Evolutionary conservation across 805 yeast species (phyloP), one percentile per base, ranked within the genome.

Genomic region (Wickerhamomyces mucosus): DNA sequence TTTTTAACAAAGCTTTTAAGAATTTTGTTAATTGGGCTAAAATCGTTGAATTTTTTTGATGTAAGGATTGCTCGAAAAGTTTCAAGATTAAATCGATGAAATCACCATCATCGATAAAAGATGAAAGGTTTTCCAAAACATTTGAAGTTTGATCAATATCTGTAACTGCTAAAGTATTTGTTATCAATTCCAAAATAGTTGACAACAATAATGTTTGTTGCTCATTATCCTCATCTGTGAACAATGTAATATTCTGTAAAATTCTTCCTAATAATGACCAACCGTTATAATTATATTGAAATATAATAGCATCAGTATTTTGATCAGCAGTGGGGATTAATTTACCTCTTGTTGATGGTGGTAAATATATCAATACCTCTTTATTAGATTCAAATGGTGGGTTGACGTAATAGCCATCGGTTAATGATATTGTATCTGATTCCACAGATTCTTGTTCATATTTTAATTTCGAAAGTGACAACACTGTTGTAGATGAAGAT

Each of bases 221-320:
- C 3, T 45, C 40, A 6, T 63, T 43, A 14, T 43, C 43, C 12
- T 23, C 16, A 13, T 11, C 16, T 9, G 10, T 11, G 16, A 13
- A 23, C 10, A 41, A 35, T 4, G 48, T 34, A 8, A 78, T 55
- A 40, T 79, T 79, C 41, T 81, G 86, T 20, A 88, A 53, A 0
- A 82, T 58, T 45, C 94, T 67, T 2, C 96, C 96, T 13, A 89
- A 45, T 18, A 81, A 56, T 0, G 94, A 70, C 95, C 96, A 86
- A 1, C 96, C 96, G 48, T 77, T 82, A 50, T 77, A 85, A 4
- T 67, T 65, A 49, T 79, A 72, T 18, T 78, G 58, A 58, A 92
- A 86, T 15, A 84, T 67, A 4, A 81, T 80, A 13, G 61, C 57
- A 21, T 45, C 49, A 8, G 58, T 42, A 7, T 57, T 50, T 17